These are phyloP conservation scores for Colletotrichum filicis DNA, from an alignment of 2,329 filamentous ascomycete species.

Conservation along the genomic window DNA sequence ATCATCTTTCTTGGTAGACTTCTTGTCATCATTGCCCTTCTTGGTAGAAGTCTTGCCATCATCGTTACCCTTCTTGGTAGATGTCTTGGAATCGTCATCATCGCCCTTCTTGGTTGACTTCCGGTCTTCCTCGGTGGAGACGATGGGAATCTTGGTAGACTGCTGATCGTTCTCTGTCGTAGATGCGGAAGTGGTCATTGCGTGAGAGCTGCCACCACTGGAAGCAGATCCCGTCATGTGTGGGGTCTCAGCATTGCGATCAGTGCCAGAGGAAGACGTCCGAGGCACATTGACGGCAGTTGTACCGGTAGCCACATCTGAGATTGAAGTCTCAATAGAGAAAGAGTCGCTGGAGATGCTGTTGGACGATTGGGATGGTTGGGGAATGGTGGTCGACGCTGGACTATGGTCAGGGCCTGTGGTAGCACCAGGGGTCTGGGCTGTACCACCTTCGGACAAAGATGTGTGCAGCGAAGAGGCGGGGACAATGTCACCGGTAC, in stretches of 20 bases:
- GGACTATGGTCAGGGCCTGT: neutral
- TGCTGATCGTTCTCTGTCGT: no score
- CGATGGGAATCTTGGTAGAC: neutral
- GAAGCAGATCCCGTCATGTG: neutral
- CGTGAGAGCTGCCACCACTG: neutral
- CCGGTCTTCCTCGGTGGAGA: neutral
- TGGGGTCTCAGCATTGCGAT: neutral
- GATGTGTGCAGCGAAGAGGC: neutral
- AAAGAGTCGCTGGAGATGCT: neutral
- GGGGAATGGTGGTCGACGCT: neutral
- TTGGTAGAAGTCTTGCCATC: neutral
- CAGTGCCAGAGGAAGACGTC: neutral
- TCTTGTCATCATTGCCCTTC: no score
- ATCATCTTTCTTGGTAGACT: no score
- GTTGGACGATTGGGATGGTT: neutral
- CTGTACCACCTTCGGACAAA: neutral
- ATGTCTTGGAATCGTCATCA: neutral
- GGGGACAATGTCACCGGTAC: neutral
- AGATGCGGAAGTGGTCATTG: neutral
- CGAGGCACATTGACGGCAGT: neutral
- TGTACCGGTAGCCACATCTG: no score
- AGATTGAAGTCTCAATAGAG: no score
- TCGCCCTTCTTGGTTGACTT: neutral
- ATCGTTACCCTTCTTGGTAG: neutral
- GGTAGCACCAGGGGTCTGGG: neutral